These are phyloP conservation scores for Phoenix dactylifera DNA, from an alignment of 176 grass and related monocot species.

Conservation along the genomic window DNA sequence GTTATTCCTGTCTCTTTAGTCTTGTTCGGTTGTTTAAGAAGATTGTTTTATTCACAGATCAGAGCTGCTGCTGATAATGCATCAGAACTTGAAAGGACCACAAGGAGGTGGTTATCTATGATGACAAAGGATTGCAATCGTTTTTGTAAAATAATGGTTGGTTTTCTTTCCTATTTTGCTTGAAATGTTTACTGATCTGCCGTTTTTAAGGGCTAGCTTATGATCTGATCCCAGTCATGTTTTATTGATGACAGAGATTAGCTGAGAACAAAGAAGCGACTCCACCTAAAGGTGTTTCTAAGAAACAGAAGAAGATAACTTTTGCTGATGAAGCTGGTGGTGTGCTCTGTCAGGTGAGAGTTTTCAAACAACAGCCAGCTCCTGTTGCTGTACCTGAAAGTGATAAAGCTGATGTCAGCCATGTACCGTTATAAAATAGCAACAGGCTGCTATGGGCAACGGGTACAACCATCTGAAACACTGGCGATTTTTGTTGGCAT, in stretches of 20 bases:
- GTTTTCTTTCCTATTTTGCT: slow-evolving; percentile 20
- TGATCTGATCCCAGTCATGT: slow-evolving; percentile 17
- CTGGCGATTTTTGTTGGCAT: no score
- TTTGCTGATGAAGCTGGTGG: slow-evolving; percentile 93
- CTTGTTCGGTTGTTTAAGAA: slow-evolving; percentile 8
- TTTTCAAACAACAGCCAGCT: slow-evolving; percentile 37
- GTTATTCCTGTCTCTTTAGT: slow-evolving; percentile 7
- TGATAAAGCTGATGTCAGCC: slow-evolving; percentile 7
- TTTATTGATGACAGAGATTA: slow-evolving; percentile 41
- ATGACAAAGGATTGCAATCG: slow-evolving; percentile 96
- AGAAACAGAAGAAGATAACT: slow-evolving; percentile 55
- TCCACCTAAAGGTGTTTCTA: slow-evolving; percentile 21
- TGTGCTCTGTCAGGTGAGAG: slow-evolving; percentile 63
- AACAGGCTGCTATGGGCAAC: no score
- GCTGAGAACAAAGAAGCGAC: slow-evolving; percentile 29
- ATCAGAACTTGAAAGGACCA: slow-evolving; percentile 65
- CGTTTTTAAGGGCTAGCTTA: slow-evolving; percentile 4
- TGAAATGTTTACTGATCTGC: slow-evolving; percentile 12
- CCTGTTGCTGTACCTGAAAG: slow-evolving; percentile 22
- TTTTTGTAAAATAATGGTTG: slow-evolving; percentile 97
- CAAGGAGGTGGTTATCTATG: slow-evolving; percentile 61
- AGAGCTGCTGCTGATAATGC: slow-evolving; percentile 62
- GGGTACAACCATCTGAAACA: no score
- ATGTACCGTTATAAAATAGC: no score
- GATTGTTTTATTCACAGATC: slow-evolving; percentile 35